Conservation (phyloP, 345 rosid genomes). For the Eucalyptus albens region DNA sequence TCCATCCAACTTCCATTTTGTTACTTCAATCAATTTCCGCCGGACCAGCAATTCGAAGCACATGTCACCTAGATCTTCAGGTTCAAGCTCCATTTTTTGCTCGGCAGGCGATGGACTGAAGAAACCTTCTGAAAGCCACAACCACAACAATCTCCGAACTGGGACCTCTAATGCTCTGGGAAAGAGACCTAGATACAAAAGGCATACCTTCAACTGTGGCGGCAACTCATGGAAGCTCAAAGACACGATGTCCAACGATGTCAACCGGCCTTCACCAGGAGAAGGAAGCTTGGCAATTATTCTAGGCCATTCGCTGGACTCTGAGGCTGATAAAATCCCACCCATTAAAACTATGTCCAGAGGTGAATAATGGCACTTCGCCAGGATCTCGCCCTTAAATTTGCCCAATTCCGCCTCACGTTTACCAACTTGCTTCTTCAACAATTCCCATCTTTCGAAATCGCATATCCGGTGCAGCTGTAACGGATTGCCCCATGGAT, state of each 20-base stretch:
- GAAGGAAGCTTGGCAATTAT: neutral
- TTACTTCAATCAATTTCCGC: conserved; percentile 10
- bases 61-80: neutral
- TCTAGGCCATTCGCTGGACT: neutral
- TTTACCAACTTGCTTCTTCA: neutral
- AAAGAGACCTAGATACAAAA: conserved; percentile 20
- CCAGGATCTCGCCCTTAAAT: neutral
- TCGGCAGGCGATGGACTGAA: neutral
- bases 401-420: no score
- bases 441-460: neutral
- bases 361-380: neutral
- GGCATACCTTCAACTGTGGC: neutral
- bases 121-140: conserved; percentile 33
- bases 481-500: neutral
- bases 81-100: neutral
- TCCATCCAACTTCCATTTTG: conserved; percentile 9
- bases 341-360: neutral
- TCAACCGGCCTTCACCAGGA: rapidly evolving
- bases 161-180: conserved; percentile 13
- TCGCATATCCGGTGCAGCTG: neutral
- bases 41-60: neutral
- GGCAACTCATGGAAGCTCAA: conserved; percentile 1
- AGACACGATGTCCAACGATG: neutral
- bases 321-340: neutral
- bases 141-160: conserved; percentile 11